These are phyloP conservation scores for Claviceps pazoutovae DNA, from an alignment of 2,329 filamentous ascomycete genomes.

Conservation along the genomic window DNA sequence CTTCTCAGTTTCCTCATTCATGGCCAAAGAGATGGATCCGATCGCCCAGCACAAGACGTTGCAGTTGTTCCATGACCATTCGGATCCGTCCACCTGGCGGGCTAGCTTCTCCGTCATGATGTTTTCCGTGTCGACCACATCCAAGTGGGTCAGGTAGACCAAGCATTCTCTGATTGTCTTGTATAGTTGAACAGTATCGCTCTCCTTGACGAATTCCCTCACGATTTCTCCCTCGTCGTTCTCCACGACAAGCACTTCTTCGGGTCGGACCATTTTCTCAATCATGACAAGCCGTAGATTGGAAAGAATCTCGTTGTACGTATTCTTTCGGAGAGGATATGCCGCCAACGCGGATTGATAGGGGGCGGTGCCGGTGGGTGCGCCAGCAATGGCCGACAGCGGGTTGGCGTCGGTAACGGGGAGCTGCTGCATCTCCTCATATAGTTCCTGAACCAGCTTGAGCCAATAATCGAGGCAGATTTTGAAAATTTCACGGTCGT, in stretches of 20 bases:
- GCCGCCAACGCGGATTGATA: slow-evolving; percentile 76
- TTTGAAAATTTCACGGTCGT: slow-evolving; percentile 98
- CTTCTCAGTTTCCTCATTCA: slow-evolving; percentile 99
- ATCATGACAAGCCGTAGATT: slow-evolving; percentile 98
- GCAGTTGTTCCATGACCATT: slow-evolving; percentile 99
- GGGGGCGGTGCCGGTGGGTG: slow-evolving; percentile 68
- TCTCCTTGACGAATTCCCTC: slow-evolving; percentile 97
- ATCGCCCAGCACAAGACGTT: slow-evolving; percentile 99
- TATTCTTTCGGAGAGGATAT: slow-evolving; percentile 93
- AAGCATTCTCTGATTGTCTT: slow-evolving; percentile 96
- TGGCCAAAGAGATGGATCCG: slow-evolving; percentile 92
- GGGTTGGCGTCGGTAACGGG: slow-evolving; percentile 90
- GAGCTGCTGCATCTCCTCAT: slow-evolving; percentile 96
- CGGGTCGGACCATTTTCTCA: slow-evolving; percentile 97
- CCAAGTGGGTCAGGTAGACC: slow-evolving; percentile 92
- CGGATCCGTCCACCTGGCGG: slow-evolving; percentile 82
- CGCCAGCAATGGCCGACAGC: slow-evolving; percentile 61
- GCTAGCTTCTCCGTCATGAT: slow-evolving; percentile 99
- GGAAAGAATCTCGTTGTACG: slow-evolving; percentile 86
- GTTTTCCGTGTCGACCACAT: slow-evolving; percentile 91
- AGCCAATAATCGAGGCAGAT: slow-evolving; percentile 99
- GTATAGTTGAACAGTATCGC: slow-evolving; percentile 96
- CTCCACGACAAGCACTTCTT: slow-evolving; percentile 97
- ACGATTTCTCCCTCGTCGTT: slow-evolving; percentile 99
- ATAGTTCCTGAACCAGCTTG: slow-evolving; percentile 92